Base-by-base conservation (phyloP, 352 stramenopile genomes). In the Aphanomyces stellatus region DNA sequence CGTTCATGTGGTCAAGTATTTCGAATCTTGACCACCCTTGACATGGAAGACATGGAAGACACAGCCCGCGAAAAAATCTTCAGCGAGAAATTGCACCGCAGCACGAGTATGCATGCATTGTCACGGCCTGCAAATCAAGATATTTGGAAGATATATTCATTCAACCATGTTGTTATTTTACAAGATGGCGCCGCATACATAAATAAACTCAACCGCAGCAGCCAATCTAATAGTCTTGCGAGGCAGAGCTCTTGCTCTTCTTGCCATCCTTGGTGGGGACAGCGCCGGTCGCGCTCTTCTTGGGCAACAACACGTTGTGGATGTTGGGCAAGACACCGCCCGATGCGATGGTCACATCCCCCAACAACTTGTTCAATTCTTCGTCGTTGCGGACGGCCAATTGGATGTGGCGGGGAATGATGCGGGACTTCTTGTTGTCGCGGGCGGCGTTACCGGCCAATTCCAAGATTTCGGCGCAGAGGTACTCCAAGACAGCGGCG, bases 311-410 rank as follows among this genome's bases (percentile, higher is more conserved):
- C 41, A 98, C 91, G 11, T 86, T 87, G 77, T 98, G 93, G 72
- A 98, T 98, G 80, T 98, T 98, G 27, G 94, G 94, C 57, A 98
- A 81, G 15, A 98, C 94, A 96, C 95, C 94, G 67, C 95, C 95
- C 41, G 86, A 86, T 34, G 95, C 93, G 76, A 98, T 98, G 48
- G 94, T 98, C 22, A 98, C 92, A 61, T 87, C 79, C 65, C 93
- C 91, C 2, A 98, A 76, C 46, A 98, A 77, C 74, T 97, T 96
- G 85, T 98, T 98, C 70, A 98, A 76, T 78, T 98, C 95, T 76
- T 98, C 95, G 73, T 98, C 93, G 65, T 81, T 81, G 56, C 76
- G 92, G 3, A 98, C 86, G 41, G 93, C 92, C 62, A 98, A 81
- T 79, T 97, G 95, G 62, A 98, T 96, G 81, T 98, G 94, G 61